Conservation (phyloP, 352 stramenopile genomes). For the Globisporangium splendens region DNA sequence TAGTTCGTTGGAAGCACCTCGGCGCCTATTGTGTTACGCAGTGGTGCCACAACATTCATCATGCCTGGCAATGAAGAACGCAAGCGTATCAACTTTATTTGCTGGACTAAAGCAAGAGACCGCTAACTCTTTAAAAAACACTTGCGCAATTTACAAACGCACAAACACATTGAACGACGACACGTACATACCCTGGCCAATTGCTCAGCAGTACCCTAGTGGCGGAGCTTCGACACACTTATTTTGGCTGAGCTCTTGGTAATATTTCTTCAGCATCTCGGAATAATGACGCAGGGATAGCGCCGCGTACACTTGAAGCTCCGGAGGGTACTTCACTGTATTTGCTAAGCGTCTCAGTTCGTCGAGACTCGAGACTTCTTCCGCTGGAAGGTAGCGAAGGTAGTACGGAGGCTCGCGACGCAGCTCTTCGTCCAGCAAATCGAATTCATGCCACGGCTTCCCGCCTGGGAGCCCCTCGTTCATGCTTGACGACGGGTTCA, state of each 20-base stretch:
- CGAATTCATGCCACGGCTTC: slow-evolving; percentile 51
- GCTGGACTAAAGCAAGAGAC: too few relatives aligned
- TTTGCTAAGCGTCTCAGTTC: slow-evolving; percentile 53
- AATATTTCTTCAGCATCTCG: slow-evolving; percentile 69
- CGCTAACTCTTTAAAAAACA: too few relatives aligned
- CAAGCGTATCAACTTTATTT: too few relatives aligned
- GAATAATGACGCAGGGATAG: slow-evolving; percentile 60
- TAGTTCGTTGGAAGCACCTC: too few relatives aligned
- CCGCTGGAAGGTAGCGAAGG: slow-evolving; percentile 59
- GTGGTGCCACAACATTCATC: too few relatives aligned
- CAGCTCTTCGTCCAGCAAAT: slow-evolving; percentile 53
- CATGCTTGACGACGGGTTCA: slow-evolving; percentile 28
- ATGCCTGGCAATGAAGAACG: too few relatives aligned
- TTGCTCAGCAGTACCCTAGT: slow-evolving; percentile 41
- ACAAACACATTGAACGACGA: too few relatives aligned
- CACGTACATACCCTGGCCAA: too few relatives aligned
- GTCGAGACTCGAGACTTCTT: slow-evolving; percentile 59
- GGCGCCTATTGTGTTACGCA: too few relatives aligned
- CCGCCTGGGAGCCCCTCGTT: slow-evolving; percentile 59
- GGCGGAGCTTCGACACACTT: slow-evolving; percentile 44
- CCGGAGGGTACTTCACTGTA: slow-evolving; percentile 46
- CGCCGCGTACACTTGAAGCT: slow-evolving; percentile 56
- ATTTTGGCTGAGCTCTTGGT: slow-evolving; percentile 39
- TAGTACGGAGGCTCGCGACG: slow-evolving; percentile 69
- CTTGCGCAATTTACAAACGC: too few relatives aligned